Conservation (phyloP, 169 alveolate genomes). For the Plasmodium inui region DNA sequence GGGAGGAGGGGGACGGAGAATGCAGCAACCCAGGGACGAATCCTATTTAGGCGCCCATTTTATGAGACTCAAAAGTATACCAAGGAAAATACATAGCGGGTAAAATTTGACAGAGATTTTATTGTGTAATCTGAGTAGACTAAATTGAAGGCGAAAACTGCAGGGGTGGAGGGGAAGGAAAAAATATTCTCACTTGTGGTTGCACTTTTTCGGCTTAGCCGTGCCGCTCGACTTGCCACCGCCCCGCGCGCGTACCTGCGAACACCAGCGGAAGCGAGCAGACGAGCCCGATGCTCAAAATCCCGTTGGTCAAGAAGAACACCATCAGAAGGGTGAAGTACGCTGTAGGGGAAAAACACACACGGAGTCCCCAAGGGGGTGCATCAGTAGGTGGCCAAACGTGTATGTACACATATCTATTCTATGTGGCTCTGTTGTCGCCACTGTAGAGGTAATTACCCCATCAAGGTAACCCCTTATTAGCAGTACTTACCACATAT, state of each 20-base stretch:
- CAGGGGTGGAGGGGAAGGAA: background rate
- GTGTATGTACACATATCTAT: background rate
- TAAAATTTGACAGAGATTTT: conserved; percentile 15
- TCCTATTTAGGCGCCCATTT: background rate
- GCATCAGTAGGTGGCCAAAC: background rate
- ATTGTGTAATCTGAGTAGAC: conserved; percentile 43
- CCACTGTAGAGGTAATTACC: background rate
- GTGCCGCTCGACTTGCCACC: background rate
- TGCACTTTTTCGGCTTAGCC: background rate
- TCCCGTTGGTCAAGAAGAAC: conserved; percentile 51
- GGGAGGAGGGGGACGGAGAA: background rate
- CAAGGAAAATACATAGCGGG: conserved; percentile 39
- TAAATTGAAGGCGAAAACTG: conserved; percentile 26
- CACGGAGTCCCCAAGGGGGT: background rate
- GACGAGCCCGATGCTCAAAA: conserved; percentile 54
- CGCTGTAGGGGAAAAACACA: conserved; percentile 2
- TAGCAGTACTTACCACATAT: conserved; percentile 4
- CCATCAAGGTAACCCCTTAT: background rate
- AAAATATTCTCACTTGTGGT: background rate
- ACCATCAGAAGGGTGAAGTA: conserved; percentile 18
- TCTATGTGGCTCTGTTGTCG: background rate
- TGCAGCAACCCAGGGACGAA: background rate
- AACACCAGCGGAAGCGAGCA: conserved; percentile 58
- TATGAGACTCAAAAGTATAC: conserved; percentile 3
- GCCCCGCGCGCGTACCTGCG: conserved; percentile 12